These are phyloP conservation scores for Caryocar brasiliense DNA, from an alignment of 441 rosid species.

Conservation along the genomic window DNA sequence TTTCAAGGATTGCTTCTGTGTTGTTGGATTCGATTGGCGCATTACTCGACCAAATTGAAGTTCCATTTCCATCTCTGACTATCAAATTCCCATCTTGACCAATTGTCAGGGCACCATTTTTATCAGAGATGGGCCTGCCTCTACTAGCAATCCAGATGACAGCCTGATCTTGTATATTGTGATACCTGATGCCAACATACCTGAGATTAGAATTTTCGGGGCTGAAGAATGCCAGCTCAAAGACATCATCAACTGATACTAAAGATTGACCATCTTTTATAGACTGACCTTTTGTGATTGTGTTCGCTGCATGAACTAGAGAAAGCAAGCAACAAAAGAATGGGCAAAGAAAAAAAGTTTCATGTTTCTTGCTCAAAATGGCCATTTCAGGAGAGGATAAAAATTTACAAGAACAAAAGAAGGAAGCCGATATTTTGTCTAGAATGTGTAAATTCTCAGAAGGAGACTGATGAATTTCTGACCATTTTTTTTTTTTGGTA, in stretches of 20 bases:
- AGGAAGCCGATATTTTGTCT: not conserved
- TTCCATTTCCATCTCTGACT: conserved; percentile 31
- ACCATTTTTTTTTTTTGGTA: no score
- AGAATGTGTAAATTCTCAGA: not conserved
- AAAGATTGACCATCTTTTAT: conserved; percentile 42
- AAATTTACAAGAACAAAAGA: not conserved
- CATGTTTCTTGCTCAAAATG: conserved; percentile 4
- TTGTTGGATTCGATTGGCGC: conserved; percentile 18
- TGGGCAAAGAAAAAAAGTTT: conserved; percentile 4
- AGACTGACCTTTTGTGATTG: conserved; percentile 28
- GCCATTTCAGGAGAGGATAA: conserved; percentile 3
- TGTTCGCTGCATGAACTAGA: conserved; percentile 26
- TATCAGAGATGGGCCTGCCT: conserved; percentile 37
- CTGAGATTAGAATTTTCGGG: conserved; percentile 22
- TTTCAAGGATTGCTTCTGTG: conserved; percentile 22
- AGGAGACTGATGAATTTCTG: not conserved
- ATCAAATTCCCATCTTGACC: conserved; percentile 46
- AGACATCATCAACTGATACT: conserved; percentile 29
- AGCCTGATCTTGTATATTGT: conserved; percentile 25
- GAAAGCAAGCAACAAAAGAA: conserved; percentile 15
- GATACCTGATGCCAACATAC: conserved; percentile 72
- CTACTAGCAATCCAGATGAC: conserved; percentile 81
- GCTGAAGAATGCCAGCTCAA: conserved; percentile 62
- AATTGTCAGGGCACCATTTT: conserved; percentile 37
- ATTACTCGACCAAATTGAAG: conserved; percentile 43